Conservation (phyloP, 2,329 filamentous ascomycete species). For the Penicillium sp. region DNA sequence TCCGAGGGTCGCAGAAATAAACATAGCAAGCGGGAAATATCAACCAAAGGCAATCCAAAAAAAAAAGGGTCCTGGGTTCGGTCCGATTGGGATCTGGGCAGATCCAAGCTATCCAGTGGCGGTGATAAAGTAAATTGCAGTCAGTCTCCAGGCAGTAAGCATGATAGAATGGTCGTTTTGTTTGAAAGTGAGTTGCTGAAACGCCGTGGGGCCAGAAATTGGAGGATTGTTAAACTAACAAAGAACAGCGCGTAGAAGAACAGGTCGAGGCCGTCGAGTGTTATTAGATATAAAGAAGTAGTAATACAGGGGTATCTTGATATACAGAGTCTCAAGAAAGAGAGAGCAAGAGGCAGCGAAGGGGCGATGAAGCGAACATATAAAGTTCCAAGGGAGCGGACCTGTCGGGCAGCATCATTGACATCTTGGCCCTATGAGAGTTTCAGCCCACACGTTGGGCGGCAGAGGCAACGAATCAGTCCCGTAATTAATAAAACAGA, state of each 20-base stretch:
- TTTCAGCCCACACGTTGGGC: constrained; percentile 27
- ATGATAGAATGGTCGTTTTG: constrained; percentile 28
- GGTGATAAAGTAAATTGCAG: constrained; percentile 26
- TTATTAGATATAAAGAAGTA: constrained; percentile 21
- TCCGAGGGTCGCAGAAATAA: constrained; percentile 15
- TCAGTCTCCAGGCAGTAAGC: constrained; percentile 27
- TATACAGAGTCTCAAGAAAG: constrained; percentile 17
- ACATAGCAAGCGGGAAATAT: constrained; percentile 17
- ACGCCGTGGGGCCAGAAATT: constrained; percentile 17
- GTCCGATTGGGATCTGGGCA: constrained; percentile 11
- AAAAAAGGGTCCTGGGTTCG: constrained; percentile 9
- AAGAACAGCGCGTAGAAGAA: constrained; percentile 9
- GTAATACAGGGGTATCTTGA: constrained; percentile 23
- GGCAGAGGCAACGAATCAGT: constrained; percentile 30
- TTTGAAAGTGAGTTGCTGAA: constrained; percentile 13
- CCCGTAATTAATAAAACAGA: constrained; percentile 22
- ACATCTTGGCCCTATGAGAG: constrained; percentile 29
- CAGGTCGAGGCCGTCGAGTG: constrained; percentile 12
- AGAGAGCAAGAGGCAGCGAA: background rate
- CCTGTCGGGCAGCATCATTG: constrained; percentile 29
- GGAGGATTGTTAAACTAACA: constrained; percentile 17
- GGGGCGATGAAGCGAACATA: constrained; percentile 19
- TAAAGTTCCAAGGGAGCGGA: constrained; percentile 22
- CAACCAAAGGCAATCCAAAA: constrained; percentile 15
- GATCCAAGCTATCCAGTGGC: constrained; percentile 27